A percentile compares a stretch with the other conserved stretches of the same genome.
Conservation (phyloP, 257 asterid genomes). For the Eucommia ulmoides region DNA sequence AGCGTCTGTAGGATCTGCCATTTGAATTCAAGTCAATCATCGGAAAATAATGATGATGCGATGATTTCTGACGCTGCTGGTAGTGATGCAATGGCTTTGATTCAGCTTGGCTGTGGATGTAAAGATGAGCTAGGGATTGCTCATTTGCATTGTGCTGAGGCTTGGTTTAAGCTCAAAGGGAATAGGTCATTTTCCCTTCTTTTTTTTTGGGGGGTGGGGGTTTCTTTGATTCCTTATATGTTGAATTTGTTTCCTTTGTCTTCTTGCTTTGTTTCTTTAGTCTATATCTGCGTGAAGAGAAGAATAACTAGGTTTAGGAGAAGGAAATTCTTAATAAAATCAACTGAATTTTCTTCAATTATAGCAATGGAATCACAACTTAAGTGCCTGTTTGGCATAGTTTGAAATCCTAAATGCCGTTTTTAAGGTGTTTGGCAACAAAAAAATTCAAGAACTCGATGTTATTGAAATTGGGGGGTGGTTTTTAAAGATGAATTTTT, state of each 20-base stretch:
- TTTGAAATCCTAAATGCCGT: not conserved
- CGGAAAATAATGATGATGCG: not conserved
- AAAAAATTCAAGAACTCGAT: no score
- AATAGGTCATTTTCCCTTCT: not conserved
- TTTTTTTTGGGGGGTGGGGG: not conserved
- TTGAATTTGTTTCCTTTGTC: not conserved
- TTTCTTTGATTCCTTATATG: not conserved
- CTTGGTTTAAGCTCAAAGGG: not conserved
- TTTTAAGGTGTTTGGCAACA: no score
- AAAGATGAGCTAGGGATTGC: not conserved
- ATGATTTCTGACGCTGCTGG: not conserved
- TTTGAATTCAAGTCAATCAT: not conserved
- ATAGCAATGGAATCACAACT: no score
- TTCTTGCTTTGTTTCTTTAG: not conserved
- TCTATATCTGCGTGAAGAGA: no score
- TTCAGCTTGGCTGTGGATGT: not conserved
- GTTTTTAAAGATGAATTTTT: no score
- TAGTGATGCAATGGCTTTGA: not conserved
- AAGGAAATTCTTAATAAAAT: no score
- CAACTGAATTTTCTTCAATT: no score
- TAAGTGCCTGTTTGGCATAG: not conserved
- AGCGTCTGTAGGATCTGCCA: not conserved
- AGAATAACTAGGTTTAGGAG: no score
- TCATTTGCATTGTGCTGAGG: not conserved
- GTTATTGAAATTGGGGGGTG: no score